A percentile compares a stretch with the other conserved stretches of the same genome.
Conservation (phyloP, 2,329 filamentous ascomycete species). For the Stagonosporopsis chrysanthemi region DNA sequence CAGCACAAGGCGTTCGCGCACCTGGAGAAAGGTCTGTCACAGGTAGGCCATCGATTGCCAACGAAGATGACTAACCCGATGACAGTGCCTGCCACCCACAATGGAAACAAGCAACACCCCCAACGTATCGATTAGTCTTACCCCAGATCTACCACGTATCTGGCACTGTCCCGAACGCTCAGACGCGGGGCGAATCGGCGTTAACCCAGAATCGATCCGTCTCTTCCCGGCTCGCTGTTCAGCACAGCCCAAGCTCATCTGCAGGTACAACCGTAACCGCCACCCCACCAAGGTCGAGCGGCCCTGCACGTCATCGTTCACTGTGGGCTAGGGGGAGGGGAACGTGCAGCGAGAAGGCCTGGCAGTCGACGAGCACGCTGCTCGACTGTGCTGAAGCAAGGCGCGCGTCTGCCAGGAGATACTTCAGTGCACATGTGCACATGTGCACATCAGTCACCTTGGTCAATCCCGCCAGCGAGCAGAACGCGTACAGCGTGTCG, state of each 20-base stretch:
- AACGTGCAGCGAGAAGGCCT: conserved; percentile 14
- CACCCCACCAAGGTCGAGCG: conserved; percentile 26
- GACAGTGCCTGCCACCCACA: conserved; percentile 13
- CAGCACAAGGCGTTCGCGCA: neutral
- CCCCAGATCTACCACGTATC: conserved; percentile 43
- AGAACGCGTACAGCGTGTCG: conserved; percentile 4
- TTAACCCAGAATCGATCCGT: conserved; percentile 24
- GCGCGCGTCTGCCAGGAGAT: neutral
- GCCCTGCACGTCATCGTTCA: conserved; percentile 28
- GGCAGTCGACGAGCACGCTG: neutral
- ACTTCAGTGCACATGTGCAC: neutral
- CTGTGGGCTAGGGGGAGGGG: conserved; percentile 12
- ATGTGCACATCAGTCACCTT: neutral
- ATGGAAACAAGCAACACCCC: conserved; percentile 14
- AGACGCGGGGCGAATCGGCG: conserved; percentile 38
- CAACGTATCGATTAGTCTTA: conserved; percentile 29
- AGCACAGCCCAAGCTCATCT: conserved; percentile 34
- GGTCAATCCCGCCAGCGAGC: neutral
- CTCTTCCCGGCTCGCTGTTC: conserved; percentile 24
- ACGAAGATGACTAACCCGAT: conserved; percentile 32
- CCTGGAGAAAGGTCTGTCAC: neutral
- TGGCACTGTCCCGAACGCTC: conserved; percentile 34
- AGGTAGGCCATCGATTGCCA: conserved; percentile 14
- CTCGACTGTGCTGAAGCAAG: conserved; percentile 11
- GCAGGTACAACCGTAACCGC: conserved; percentile 43